Base-by-base conservation (phyloP, 1,284 basidiomycete genomes). In the Sutorius eximius region DNA sequence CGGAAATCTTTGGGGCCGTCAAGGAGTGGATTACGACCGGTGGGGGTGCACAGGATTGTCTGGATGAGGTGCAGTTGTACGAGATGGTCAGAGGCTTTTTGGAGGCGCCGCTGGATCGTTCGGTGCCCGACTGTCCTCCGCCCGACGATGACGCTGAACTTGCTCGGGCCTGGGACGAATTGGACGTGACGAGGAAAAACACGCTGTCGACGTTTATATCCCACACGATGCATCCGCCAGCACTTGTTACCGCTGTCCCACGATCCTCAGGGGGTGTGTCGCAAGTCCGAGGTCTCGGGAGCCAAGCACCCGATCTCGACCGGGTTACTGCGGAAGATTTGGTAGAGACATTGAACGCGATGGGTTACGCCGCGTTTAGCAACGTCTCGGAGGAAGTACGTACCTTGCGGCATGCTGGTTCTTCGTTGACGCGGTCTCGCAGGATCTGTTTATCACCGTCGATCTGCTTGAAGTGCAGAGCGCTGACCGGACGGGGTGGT, bases 391-490 rank as follows among this genome's bases (percentile, higher is more conserved):
- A 87, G 68, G 88, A 91, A 75, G 88, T 89, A 38, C n/a, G 52
- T 52, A n/a, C 43, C 42, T 37, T 43, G 33, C 10, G 32, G 51
- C 9, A 29, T 51, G 20, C 24, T 37, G 30, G 38, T 37, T 34
- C 49, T 24, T 5, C 47, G 55, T 18, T 61, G 44, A 61, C 46
- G 33, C 44, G 54, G 48, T 40, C 36, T 15, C 59, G 12, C 59
- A 87, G 87, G 90, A 92, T 70, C 73, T 92, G 37, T 86, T 89
- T 61, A 76, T 85, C 45, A 83, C 87, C 16, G 79, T 83, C 5
- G 89, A 93, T 66, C 72, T 91, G 18, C 76, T 93, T 15, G 90
- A 93, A 68, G 81, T 89, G 1, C 90, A 92, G 68, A 85, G 82
- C 5, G 81, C 82, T 16, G 90, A 93, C 67, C 81, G 82, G 34